Evolutionary conservation across 768 basidiomycete species (phyloP).

Genomic region (Pulveroboletus sp.): DNA sequence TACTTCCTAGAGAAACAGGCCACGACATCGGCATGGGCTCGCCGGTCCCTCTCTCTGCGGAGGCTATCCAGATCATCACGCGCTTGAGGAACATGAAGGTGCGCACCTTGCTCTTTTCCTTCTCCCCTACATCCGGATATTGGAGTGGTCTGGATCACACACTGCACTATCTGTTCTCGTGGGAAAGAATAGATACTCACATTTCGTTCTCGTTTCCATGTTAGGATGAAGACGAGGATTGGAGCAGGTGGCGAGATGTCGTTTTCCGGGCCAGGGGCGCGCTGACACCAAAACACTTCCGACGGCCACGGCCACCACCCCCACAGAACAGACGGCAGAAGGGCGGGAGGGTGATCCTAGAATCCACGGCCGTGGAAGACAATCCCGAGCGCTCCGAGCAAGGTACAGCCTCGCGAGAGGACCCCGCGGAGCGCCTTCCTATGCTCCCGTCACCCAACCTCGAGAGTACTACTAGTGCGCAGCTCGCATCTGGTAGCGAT

Average conservation of each 20-base stretch:
- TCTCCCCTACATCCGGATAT: not conserved
- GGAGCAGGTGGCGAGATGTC: slow-evolving; percentile 84
- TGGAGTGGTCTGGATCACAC: not conserved
- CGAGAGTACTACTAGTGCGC: not conserved
- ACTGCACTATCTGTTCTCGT: not conserved
- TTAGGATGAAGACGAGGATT: slow-evolving; percentile 84
- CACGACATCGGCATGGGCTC: slow-evolving; percentile 86
- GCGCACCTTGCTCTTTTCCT: slow-evolving; percentile 7
- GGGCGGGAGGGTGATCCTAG: slow-evolving; percentile 38
- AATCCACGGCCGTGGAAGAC: too few species aligned
- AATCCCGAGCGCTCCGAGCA: too few species aligned
- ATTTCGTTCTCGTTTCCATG: not conserved
- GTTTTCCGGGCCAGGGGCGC: slow-evolving; percentile 72
- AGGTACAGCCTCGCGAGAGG: not conserved
- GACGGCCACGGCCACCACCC: slow-evolving; percentile 39
- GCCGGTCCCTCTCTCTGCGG: slow-evolving; percentile 70
- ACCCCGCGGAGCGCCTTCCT: not conserved
- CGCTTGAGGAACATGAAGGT: slow-evolving; percentile 81
- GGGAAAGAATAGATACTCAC: slow-evolving; percentile 1
- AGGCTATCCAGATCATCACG: slow-evolving; percentile 76
- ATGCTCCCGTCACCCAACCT: not conserved
- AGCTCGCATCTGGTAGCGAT: not conserved
- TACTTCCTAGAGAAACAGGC: slow-evolving; percentile 79
- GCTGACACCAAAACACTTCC: slow-evolving; percentile 35
- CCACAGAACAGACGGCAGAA: slow-evolving; percentile 57